These are phyloP conservation scores for Fragaria ananassa DNA, from an alignment of 306 rosid genomes.

Conservation along the genomic window DNA sequence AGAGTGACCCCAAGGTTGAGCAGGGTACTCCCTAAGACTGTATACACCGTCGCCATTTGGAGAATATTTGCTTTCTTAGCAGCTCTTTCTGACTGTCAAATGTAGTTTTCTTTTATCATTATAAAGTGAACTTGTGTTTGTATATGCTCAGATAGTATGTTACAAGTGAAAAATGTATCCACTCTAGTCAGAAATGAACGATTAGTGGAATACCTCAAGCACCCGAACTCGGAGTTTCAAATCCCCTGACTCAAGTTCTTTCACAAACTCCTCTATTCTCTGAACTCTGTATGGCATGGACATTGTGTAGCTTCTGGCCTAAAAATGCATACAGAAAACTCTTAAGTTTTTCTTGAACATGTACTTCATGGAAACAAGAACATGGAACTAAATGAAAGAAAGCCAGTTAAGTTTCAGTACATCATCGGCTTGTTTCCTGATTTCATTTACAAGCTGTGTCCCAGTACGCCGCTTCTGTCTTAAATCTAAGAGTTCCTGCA, in stretches of 20 bases:
- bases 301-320: conserved; percentile 79
- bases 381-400: conserved; percentile 17
- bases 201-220: conserved; percentile 57
- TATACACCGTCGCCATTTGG: conserved; percentile 82
- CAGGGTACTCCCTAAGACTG: conserved; percentile 79
- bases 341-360: background rate
- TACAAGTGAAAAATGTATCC: background rate
- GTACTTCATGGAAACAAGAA: conserved; percentile 2
- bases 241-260: conserved; percentile 85
- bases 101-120: conserved; percentile 4
- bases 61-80: conserved; percentile 75
- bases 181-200: background rate
- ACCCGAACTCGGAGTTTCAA: conserved; percentile 92
- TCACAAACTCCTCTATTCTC: conserved; percentile 79
- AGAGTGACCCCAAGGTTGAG: conserved; percentile 74
- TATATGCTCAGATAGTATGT: background rate
- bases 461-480: conserved; percentile 60
- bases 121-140: background rate
- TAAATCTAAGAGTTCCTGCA: conserved; percentile 81
- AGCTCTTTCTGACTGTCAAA: conserved; percentile 84
- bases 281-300: conserved; percentile 98
- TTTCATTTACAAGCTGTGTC: conserved; percentile 64
- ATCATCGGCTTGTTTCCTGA: conserved; percentile 87
- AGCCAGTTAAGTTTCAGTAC: conserved; percentile 36
- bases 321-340: conserved; percentile 18